These are phyloP conservation scores for Cyclotella kingstonii DNA, from an alignment of 108 stramenopile genomes.

Conservation along the genomic window DNA sequence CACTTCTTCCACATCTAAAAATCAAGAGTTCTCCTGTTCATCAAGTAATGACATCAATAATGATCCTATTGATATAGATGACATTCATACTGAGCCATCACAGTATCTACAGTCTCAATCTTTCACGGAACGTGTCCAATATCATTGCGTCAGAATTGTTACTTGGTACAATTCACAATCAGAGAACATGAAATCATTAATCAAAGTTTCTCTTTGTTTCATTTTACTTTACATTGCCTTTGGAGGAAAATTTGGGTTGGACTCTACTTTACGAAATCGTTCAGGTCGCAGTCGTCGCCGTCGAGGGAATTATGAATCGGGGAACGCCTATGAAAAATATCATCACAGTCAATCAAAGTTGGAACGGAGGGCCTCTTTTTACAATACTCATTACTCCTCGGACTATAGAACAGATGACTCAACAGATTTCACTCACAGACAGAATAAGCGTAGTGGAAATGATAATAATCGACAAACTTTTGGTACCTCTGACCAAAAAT, in stretches of 20 bases:
- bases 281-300: neutral
- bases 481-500: constrained; percentile 6
- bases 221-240: constrained; percentile 70
- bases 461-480: too few relatives aligned
- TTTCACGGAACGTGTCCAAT: constrained; percentile 43
- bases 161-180: constrained; percentile 59
- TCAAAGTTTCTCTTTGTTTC: constrained; percentile 53
- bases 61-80: constrained; percentile 43
- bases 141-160: constrained; percentile 20
- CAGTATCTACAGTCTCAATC: constrained; percentile 11
- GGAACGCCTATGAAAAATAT: constrained; percentile 66
- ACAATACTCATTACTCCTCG: constrained; percentile 9
- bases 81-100: constrained; percentile 20
- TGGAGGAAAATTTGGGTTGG: constrained; percentile 80
- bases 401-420: neutral
- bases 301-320: constrained; percentile 58
- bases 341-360: neutral
- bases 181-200: constrained; percentile 53
- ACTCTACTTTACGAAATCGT: constrained; percentile 16
- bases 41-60: constrained; percentile 13
- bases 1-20: constrained; percentile 8
- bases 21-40: constrained; percentile 1
- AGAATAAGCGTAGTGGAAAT: neutral
- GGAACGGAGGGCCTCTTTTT: neutral
- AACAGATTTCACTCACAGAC: neutral